Evolutionary conservation across 371 early-diverging fungal species (phyloP).

Genomic region (Mucor irregularis): DNA sequence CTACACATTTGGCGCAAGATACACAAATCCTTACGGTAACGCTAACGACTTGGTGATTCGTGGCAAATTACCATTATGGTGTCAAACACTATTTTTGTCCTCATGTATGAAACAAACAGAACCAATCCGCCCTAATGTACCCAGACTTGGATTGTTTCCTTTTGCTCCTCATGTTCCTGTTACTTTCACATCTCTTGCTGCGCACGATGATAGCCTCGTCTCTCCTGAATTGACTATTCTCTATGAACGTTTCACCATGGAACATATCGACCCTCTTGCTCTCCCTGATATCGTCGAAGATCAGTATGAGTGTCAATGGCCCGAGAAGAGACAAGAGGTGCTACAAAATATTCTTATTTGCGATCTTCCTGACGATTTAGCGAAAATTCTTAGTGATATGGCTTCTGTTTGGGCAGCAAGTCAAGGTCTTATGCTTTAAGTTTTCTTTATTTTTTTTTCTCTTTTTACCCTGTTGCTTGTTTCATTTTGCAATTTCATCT

Average conservation of each 20-base stretch:
- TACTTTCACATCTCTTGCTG: slow-evolving; percentile 24
- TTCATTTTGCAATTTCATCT: background rate
- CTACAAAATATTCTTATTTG: slow-evolving; percentile 35
- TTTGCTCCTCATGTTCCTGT: slow-evolving; percentile 47
- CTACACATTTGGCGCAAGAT: slow-evolving; percentile 50
- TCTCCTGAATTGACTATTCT: slow-evolving; percentile 30
- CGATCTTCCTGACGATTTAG: slow-evolving; percentile 37
- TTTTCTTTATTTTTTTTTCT: background rate
- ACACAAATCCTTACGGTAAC: slow-evolving; percentile 38
- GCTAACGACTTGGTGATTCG: slow-evolving; percentile 42
- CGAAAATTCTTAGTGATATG: slow-evolving; percentile 23
- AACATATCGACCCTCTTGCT: slow-evolving; percentile 30
- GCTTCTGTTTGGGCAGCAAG: slow-evolving; percentile 35
- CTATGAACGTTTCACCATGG: slow-evolving; percentile 43
- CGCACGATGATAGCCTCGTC: slow-evolving; percentile 6
- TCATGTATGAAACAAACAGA: slow-evolving; percentile 28
- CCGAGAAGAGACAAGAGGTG: slow-evolving; percentile 21
- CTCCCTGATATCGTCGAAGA: slow-evolving; percentile 3
- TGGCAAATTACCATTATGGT: slow-evolving; percentile 44
- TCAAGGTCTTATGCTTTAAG: slow-evolving; percentile 32
- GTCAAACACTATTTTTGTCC: slow-evolving; percentile 40
- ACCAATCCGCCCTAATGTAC: slow-evolving; percentile 30
- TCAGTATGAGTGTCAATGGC: slow-evolving; percentile 7
- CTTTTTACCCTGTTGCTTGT: background rate
- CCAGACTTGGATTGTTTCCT: slow-evolving; percentile 26